Evolutionary conservation across 176 grass and related monocot genomes (phyloP).

Genomic region (Oryza glumipatula): DNA sequence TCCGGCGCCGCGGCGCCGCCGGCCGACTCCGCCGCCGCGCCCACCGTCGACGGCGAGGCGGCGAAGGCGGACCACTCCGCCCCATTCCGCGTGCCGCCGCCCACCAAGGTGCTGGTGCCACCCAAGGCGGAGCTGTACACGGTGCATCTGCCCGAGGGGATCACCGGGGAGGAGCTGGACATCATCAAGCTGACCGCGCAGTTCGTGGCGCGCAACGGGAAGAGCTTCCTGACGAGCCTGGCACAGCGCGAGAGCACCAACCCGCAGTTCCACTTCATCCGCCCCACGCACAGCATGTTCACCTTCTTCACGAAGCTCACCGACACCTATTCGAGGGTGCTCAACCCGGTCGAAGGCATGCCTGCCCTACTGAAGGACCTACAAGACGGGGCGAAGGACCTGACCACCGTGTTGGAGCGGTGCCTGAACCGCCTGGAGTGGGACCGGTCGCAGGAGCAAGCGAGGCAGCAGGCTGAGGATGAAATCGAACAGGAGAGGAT

Average conservation of each 20-base stretch:
- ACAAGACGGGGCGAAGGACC: slow-evolving; percentile 48
- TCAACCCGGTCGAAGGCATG: slow-evolving; percentile 64
- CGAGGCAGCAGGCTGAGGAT: slow-evolving; percentile 85
- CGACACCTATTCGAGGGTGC: slow-evolving; percentile 81
- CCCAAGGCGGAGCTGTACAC: slow-evolving; percentile 87
- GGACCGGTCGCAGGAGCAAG: slow-evolving; percentile 93
- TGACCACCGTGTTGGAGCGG: slow-evolving; percentile 75
- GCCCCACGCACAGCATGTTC: slow-evolving; percentile 94
- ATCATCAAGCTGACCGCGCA: slow-evolving; percentile 96
- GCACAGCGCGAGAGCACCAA: slow-evolving; percentile 62
- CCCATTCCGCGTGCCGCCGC: slow-evolving; percentile 59
- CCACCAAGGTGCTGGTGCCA: slow-evolving; percentile 73
- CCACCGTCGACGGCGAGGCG: not conserved
- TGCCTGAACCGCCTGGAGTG: slow-evolving; percentile 89
- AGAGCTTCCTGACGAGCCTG: slow-evolving; percentile 70
- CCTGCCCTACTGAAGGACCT: slow-evolving; percentile 51
- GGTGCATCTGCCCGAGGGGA: slow-evolving; percentile 76
- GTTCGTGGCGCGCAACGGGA: slow-evolving; percentile 90
- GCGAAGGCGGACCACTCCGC: slow-evolving; percentile 59
- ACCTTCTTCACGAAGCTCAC: slow-evolving; percentile 83
- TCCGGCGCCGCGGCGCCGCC: not conserved
- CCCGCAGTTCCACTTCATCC: slow-evolving; percentile 89
- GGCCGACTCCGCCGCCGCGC: slow-evolving; percentile 34
- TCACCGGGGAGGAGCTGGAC: slow-evolving; percentile 87
- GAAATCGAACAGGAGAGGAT: slow-evolving; percentile 87